These are phyloP conservation scores for Phaeodactylum tricornutum DNA, from an alignment of 108 stramenopile species.

Conservation along the genomic window DNA sequence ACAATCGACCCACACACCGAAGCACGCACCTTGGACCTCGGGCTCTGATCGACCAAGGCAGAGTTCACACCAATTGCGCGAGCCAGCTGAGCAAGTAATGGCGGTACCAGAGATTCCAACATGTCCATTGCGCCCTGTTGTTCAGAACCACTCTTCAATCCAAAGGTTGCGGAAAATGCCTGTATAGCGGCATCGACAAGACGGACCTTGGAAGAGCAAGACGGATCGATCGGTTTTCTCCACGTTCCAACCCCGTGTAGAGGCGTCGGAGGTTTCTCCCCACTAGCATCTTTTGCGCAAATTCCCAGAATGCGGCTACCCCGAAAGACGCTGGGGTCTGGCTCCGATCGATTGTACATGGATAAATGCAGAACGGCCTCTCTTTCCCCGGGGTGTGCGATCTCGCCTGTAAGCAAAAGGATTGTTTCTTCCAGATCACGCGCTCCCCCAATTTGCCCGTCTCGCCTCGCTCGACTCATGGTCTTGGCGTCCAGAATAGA, in stretches of 20 bases:
- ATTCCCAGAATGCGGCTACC: constrained; percentile 51
- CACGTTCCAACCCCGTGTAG: constrained; percentile 82
- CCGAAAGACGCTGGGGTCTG: constrained; percentile 15
- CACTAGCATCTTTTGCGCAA: constrained; percentile 19
- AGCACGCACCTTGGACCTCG: constrained; percentile 29
- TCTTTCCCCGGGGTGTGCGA: constrained; percentile 49
- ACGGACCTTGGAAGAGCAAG: constrained; percentile 54
- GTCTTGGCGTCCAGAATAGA: constrained; percentile 52
- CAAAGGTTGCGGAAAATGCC: constrained; percentile 79
- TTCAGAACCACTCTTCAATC: constrained; percentile 64
- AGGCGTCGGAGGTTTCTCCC: constrained; percentile 44
- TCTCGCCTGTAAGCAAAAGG: constrained; percentile 35
- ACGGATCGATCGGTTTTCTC: constrained; percentile 60
- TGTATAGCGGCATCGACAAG: constrained; percentile 76
- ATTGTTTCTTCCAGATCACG: constrained; percentile 47
- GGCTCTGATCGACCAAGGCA: constrained; percentile 30
- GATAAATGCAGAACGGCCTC: constrained; percentile 56
- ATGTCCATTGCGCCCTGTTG: constrained; percentile 62
- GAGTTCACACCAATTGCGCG: constrained; percentile 18
- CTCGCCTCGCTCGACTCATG: constrained; percentile 32
- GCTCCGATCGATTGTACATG: too few relatives aligned
- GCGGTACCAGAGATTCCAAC: constrained; percentile 29
- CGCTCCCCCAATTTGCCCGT: constrained; percentile 54
- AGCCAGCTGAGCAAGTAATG: constrained; percentile 13
- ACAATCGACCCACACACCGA: background rate